Base-by-base conservation (phyloP, 1,284 basidiomycete genomes). In the Cystobasidium sp. region DNA sequence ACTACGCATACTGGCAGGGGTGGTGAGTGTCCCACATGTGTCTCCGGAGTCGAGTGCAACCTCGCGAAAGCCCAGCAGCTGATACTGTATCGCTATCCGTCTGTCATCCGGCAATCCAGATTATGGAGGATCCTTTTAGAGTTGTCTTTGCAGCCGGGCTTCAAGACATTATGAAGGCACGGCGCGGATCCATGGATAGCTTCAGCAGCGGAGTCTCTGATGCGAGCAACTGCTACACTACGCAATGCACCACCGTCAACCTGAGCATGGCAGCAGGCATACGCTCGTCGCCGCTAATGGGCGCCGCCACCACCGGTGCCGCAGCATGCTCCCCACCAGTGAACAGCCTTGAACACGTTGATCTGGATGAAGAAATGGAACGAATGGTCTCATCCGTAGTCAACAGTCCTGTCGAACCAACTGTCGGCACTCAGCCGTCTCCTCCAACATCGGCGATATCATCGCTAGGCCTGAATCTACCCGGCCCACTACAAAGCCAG, bases 291-390 rank as follows among this genome's bases (percentile, higher is more conserved):
- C 70, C 70, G 8, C 70, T 73, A 16, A 62, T 62, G 31, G 31
- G 1, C 22, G 46, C 44, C 18, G 58, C 49, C 6, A 51, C 31
- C 0, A 20, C 31, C 39, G 49, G 65, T 8, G 63, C 62, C 9
- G 39, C 47, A 3, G 24, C 49, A 9, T 41, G 37, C 8, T 61
- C 70, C 0, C 24, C 52, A 39, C 39, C 41, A 12, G 49, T n/a
- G 41, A 47, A n/a, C 24, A 37, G 37, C 62, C 37, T 52, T 14
- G 49, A 56, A 24, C n/a, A 55, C n/a, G 52, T 10, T 16, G 69
- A 65, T 18, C n/a, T 47, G 10, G 70, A 73, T n/a, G 70, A 65
- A n/a, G 52, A 73, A 52, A 73, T 73, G 70, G 70, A 73, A 49
- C 7, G 63, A 31, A 73, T 73, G 70, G 70, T 73, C 18, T 53